These are phyloP conservation scores for Smittium culicis DNA, from an alignment of 371 early-diverging fungal species.

Conservation along the genomic window DNA sequence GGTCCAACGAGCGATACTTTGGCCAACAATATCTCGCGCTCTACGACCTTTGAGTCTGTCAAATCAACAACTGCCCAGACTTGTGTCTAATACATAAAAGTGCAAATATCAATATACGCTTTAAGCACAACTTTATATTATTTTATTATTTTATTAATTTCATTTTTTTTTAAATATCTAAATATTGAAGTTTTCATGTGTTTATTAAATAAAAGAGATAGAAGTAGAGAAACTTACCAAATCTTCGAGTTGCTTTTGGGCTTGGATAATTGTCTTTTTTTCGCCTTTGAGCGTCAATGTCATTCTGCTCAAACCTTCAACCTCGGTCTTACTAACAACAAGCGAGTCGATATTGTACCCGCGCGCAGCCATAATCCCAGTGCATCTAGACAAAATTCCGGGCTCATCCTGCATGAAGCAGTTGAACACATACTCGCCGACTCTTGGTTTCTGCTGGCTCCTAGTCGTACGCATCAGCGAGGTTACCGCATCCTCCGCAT, in stretches of 20 bases:
- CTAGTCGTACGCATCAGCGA: conserved; percentile 90
- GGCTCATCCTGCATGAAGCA: conserved; percentile 91
- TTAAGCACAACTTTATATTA: too few species aligned
- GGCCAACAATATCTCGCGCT: conserved; percentile 79
- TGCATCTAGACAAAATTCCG: conserved; percentile 82
- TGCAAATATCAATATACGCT: background rate
- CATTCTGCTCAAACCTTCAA: conserved; percentile 83
- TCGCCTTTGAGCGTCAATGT: conserved; percentile 86
- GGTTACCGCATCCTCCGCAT: conserved; percentile 73
- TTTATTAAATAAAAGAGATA: background rate
- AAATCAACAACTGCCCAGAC: conserved; percentile 96
- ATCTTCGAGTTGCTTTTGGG: conserved; percentile 84
- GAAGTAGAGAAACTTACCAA: conserved; percentile 27
- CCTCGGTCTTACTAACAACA: conserved; percentile 88
- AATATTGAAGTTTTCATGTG: background rate
- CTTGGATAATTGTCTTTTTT: conserved; percentile 74
- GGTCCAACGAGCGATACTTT: conserved; percentile 76
- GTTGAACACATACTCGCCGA: conserved; percentile 71
- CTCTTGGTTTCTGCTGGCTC: conserved; percentile 32
- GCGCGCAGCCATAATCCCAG: conserved; percentile 86
- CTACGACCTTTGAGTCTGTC: conserved; percentile 63
- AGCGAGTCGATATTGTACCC: conserved; percentile 94
- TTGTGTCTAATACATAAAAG: conserved; percentile 45
- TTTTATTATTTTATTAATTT: too few species aligned
- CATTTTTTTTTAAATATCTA: too few species aligned